phyloP scores from a whole-genome alignment of 495 filamentous ascomycete species.

The Daldinia bambusicola region DNA sequence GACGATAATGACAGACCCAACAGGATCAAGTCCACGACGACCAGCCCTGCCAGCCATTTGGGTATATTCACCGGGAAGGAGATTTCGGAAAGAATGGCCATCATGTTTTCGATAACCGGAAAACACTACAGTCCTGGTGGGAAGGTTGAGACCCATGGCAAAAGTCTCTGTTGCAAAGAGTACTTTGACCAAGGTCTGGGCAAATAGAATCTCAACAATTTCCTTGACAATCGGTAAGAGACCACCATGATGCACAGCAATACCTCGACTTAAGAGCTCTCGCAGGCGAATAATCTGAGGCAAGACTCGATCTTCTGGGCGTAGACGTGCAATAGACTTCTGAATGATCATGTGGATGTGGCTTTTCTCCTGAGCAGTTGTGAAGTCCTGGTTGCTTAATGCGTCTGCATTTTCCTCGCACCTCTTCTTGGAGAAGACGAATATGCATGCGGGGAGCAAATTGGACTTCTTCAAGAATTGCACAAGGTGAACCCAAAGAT shows the following conservation, averaged over 20 bases:
- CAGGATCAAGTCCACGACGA: slow-evolving; percentile 87
- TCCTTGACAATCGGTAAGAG: slow-evolving; percentile 97
- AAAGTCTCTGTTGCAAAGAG: slow-evolving; percentile 98
- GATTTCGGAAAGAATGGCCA: slow-evolving; percentile 87
- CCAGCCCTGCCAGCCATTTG: slow-evolving; percentile 98
- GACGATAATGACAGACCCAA: slow-evolving; percentile 94
- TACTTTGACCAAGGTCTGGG: slow-evolving; percentile 92
- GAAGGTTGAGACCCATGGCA: slow-evolving; percentile 96
- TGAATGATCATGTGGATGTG: slow-evolving; percentile 97
- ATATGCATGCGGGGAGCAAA: slow-evolving; percentile 91
- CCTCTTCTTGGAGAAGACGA: slow-evolving; percentile 97
- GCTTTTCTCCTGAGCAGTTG: slow-evolving; percentile 92
- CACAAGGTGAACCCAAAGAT: slow-evolving; percentile 95
- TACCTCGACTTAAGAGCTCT: slow-evolving; percentile 85
- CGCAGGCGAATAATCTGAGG: slow-evolving; percentile 90
- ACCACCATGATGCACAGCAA: slow-evolving; percentile 97
- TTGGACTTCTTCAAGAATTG: slow-evolving; percentile 88
- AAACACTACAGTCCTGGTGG: slow-evolving; percentile 96
- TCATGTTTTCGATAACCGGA: slow-evolving; percentile 97
- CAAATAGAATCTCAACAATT: slow-evolving; percentile 96
- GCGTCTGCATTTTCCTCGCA: slow-evolving; percentile 98
- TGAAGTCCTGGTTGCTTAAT: slow-evolving; percentile 92
- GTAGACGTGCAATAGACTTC: slow-evolving; percentile 90
- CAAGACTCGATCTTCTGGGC: slow-evolving; percentile 85
- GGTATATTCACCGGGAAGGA: slow-evolving; percentile 95